Base-by-base conservation (phyloP, 2,329 filamentous ascomycete species). In the Volutella citrinella region DNA sequence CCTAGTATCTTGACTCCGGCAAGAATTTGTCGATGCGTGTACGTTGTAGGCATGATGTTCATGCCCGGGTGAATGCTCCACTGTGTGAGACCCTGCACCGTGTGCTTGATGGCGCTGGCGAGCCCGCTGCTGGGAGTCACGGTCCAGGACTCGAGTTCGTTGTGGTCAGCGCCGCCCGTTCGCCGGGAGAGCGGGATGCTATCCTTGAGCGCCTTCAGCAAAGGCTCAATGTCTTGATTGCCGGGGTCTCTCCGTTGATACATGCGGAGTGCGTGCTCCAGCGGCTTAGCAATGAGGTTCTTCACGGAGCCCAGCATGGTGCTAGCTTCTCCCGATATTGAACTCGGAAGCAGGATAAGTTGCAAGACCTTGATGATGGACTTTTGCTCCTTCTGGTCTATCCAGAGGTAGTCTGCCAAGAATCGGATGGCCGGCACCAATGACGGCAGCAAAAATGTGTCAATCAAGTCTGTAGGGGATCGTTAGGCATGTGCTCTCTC, bases 391-490 rank as follows among this genome's bases (percentile, higher is more conserved):
- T 73, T 70, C 11, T 77, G 74, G 38, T 82, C 76, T 32, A 80
- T 72, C 70, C 82, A 83, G 5, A 88, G 76, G 46, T 85, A 79
- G 34, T 80, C 76, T 2, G 80, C 73, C 40, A 93, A 71, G 67
- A 84, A 91, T 4, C 74, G 71, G 11, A 91, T 74, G 1, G 83
- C 85, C 6, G 82, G 79, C 3, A 91, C 78, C 1, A 93, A 69
- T 1, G 85, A 85, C 0, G 87, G 87, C n/a, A 91, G 64, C 3
- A 93, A 64, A 44, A 90, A 90, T 0, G 86, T 85, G 46, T 90
- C 85, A 4, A 89, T 79, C 10, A 93, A 69, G 52, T 89, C 80
- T 84, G 4, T 35, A 27, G 37, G 17, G 10, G 13, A 35, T 57
- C 34, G 57, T 48, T 21, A 27, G 3, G n/a, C 4, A 16, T 6